A percentile compares a stretch with the other conserved stretches of the same genome.
Evolutionary conservation across 352 stramenopile genomes (phyloP).

Genomic region (Elongisporangium anandrum): DNA sequence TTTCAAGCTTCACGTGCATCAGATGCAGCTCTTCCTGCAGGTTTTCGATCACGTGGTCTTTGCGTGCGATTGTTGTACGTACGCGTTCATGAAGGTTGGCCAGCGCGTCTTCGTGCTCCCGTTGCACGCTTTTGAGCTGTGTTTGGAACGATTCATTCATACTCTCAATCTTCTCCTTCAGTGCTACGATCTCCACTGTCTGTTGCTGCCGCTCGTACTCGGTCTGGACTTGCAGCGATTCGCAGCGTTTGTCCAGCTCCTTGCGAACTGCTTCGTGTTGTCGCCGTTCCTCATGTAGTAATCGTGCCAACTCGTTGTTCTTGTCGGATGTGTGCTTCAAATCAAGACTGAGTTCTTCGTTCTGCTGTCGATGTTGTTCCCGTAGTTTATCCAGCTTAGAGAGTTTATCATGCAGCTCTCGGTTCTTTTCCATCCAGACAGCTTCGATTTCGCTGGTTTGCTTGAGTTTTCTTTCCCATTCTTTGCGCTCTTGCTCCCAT

Average conservation of each 20-base stretch:
- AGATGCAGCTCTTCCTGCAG: constrained; percentile 69
- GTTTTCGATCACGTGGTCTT: constrained; percentile 59
- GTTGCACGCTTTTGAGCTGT: constrained; percentile 35
- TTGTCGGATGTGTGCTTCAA: constrained; percentile 44
- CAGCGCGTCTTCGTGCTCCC: constrained; percentile 57
- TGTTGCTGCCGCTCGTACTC: constrained; percentile 41
- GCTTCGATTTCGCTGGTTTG: constrained; percentile 72
- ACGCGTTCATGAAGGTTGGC: constrained; percentile 64
- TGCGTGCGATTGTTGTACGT: constrained; percentile 55
- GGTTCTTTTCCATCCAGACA: constrained; percentile 86
- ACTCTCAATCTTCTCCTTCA: constrained; percentile 40
- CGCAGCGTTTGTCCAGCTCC: constrained; percentile 44
- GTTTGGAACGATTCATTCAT: constrained; percentile 35
- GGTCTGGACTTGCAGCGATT: constrained; percentile 31
- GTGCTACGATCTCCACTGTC: constrained; percentile 26
- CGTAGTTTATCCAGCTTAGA: constrained; percentile 38
- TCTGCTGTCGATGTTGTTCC: constrained; percentile 43
- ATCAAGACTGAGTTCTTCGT: constrained; percentile 38
- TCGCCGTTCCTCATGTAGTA: constrained; percentile 58
- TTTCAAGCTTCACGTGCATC: constrained; percentile 70
- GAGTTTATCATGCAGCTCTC: constrained; percentile 68
- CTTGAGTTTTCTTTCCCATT: constrained; percentile 70
- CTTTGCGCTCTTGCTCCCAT: constrained; percentile 53
- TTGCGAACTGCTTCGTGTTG: constrained; percentile 33
- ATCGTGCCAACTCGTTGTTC: constrained; percentile 36